Base-by-base conservation (phyloP, 2,329 filamentous ascomycete genomes). In the Albifimbria verrucaria region DNA sequence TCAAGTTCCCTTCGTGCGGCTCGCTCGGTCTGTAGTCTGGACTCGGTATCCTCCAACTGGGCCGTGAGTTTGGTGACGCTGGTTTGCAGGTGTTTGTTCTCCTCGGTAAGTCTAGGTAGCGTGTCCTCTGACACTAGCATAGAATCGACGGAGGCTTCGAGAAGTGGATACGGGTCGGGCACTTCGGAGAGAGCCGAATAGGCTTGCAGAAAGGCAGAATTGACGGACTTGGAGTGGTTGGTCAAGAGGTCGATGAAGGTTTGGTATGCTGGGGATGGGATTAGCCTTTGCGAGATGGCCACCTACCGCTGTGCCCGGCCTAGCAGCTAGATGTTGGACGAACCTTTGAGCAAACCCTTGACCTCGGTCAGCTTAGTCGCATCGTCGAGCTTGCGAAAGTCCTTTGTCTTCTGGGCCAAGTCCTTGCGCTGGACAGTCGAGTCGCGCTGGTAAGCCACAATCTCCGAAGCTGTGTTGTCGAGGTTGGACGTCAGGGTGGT, bases 351-450 rank as follows among this genome's bases (percentile, higher is more conserved):
- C 49, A 99, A 75, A 39, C 85, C 85, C 73, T 97, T 99, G 75
- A 96, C 86, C 70, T 99, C 94, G 5, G 79, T 78, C 51, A 99
- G 75, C 71, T 97, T 99, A 52, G 83, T 84, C 11, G 88, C 77
- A 77, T 99, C 92, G 62, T 97, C 93, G 11, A 96, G 81, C 70
- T 97, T 97, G 56, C 92, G 82, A 63, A 97, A 99, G 64, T 97
- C 93, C 66, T 99, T 99, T 1, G 94, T 99, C 79, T 97, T 97
- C 68, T 97, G 92, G n/a, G 95, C 94, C 20, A 99, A 78, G 56
- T 99, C 95, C 68, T 99, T 99, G 50, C 94, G 83, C 69, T 99
- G 93, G 1, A 97, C 87, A 4, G 96, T 88, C n/a, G 93, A 90
- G 71, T 97, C 94, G 63, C 92, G 85, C 68, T 99, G 95, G 68